Conservation (phyloP, 139 green algal species). For the Coelastrella sp. region DNA sequence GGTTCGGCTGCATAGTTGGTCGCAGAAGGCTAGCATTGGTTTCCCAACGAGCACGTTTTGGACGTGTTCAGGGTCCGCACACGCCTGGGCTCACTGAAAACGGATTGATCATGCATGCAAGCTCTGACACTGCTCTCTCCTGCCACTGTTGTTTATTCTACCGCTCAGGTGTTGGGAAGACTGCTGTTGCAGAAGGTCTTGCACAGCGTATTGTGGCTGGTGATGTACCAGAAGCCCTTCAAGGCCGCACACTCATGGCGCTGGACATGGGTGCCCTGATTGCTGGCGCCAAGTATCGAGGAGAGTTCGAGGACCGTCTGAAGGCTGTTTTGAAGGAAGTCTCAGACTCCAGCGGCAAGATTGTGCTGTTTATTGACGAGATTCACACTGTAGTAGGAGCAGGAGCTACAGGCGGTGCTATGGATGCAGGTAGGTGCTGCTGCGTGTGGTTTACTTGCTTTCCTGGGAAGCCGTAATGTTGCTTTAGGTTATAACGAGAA, state of each 20-base stretch:
- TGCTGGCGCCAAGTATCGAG: constrained; percentile 98
- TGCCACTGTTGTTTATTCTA: no score
- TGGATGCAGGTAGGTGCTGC: constrained; percentile 82
- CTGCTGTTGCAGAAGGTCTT: constrained; percentile 91
- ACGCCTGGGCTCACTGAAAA: no score
- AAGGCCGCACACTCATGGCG: constrained; percentile 86
- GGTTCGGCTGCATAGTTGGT: no score
- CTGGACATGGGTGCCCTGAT: constrained; percentile 98
- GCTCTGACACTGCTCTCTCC: no score
- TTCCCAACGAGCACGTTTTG: no score
- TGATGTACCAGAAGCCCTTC: constrained; percentile 92
- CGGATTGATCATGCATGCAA: no score
- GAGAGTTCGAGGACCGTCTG: constrained; percentile 99
- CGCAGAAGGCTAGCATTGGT: no score
- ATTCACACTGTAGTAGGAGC: constrained; percentile 96
- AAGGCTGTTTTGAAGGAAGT: constrained; percentile 81
- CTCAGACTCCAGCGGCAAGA: constrained; percentile 84
- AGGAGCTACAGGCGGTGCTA: constrained; percentile 80
- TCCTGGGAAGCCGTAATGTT: no score
- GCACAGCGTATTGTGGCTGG: constrained; percentile 96
- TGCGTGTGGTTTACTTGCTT: background rate
- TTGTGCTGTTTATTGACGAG: constrained; percentile 99
- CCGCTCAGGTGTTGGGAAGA: constrained; percentile 83
- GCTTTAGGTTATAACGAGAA: background rate
- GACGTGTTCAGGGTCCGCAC: no score